Evolutionary conservation across 176 grass and related monocot genomes (phyloP).

Genomic region (Poa pratensis): DNA sequence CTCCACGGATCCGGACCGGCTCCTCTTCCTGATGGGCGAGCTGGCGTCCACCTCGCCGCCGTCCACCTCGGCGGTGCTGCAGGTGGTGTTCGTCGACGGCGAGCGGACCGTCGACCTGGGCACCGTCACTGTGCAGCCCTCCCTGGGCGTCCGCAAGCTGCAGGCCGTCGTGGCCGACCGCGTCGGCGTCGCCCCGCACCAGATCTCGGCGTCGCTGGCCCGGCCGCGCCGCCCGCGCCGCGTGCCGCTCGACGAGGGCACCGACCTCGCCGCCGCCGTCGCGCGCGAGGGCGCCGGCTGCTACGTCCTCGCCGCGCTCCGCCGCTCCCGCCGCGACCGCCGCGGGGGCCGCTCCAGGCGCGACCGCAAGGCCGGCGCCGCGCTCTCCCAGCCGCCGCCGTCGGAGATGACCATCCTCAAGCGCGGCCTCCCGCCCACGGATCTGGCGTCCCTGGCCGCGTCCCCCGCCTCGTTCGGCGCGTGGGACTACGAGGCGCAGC

Average conservation of each 20-base stretch:
- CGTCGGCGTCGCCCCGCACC: constrained; percentile 57
- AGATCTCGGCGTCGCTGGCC: constrained; percentile 67
- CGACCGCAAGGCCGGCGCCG: constrained; percentile 31
- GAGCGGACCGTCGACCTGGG: constrained; percentile 71
- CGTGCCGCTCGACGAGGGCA: constrained; percentile 60
- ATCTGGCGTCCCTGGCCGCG: constrained; percentile 52
- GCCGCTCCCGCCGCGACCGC: constrained; percentile 56
- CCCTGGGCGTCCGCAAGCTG: constrained; percentile 50
- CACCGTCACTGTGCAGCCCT: constrained; percentile 53
- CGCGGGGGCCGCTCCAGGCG: constrained; percentile 59
- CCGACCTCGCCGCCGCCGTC: constrained; percentile 67
- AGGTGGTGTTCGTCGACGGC: constrained; percentile 72
- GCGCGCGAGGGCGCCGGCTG: constrained; percentile 60
- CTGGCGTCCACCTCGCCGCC: constrained; percentile 23
- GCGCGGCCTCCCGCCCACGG: constrained; percentile 52
- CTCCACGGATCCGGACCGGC: background rate
- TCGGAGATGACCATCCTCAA: constrained; percentile 59
- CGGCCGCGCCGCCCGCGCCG: constrained; percentile 48
- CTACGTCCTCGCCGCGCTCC: constrained; percentile 61
- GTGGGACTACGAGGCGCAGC: constrained; percentile 69
- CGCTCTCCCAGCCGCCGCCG: background rate
- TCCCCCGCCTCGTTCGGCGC: background rate
- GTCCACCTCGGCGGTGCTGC: constrained; percentile 25
- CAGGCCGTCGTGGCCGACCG: constrained; percentile 59
- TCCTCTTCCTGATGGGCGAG: constrained; percentile 39